phyloP scores from a whole-genome alignment of 2,329 filamentous ascomycete species.

The Incumbomyces lentus region DNA sequence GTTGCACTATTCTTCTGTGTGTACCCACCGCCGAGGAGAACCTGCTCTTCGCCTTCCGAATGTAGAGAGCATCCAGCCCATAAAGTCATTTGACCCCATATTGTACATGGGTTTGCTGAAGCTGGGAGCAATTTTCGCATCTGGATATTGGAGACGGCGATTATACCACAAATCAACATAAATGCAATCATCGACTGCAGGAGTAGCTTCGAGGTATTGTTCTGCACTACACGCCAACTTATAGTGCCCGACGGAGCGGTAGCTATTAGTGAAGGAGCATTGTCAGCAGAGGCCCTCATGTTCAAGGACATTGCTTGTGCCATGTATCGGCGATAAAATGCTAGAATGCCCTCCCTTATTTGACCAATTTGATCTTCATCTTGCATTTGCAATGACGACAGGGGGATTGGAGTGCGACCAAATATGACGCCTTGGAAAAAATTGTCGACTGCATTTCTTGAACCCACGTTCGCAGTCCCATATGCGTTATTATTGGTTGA shows the following conservation, averaged over 20 bases:
- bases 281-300: slow-evolving; percentile 9
- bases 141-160: not conserved
- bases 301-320: slow-evolving; percentile 17
- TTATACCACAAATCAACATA: slow-evolving; percentile 9
- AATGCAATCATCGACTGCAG: slow-evolving; percentile 12
- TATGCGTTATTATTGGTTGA: not conserved
- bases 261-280: too few relatives aligned
- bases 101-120: slow-evolving; percentile 13
- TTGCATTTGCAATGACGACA: not conserved
- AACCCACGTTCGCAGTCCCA: not conserved
- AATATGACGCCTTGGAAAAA: slow-evolving; percentile 19
- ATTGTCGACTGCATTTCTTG: slow-evolving; percentile 7
- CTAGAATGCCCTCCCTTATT: slow-evolving; percentile 5
- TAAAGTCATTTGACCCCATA: slow-evolving; percentile 10
- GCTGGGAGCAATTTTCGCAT: slow-evolving; percentile 8
- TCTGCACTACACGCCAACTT: slow-evolving; percentile 7
- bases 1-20: too few relatives aligned
- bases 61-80: too few relatives aligned
- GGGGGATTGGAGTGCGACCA: slow-evolving; percentile 5
- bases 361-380: not conserved
- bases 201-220: slow-evolving; percentile 9
- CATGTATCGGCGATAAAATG: slow-evolving; percentile 19
- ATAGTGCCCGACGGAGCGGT: too few relatives aligned
- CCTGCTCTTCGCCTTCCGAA: slow-evolving; percentile 9
- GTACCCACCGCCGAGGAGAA: slow-evolving; percentile 5